Conservation (phyloP, 192 early-diverging fungal genomes). For the Entomortierella chlamydospora region DNA sequence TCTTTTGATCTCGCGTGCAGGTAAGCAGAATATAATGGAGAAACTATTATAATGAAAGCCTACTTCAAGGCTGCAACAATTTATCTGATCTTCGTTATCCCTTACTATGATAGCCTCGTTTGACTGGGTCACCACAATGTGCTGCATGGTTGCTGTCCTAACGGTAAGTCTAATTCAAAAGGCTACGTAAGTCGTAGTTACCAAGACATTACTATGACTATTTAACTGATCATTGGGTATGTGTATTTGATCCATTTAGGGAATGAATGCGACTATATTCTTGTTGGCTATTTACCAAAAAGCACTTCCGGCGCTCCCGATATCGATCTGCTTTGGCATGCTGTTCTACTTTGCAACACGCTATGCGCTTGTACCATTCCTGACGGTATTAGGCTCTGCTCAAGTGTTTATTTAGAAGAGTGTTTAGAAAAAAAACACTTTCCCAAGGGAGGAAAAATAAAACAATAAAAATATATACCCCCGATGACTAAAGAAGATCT, state of each 20-base stretch:
- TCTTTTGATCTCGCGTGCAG: conserved; percentile 82
- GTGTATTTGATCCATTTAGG: no score
- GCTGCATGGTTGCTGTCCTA: conserved; percentile 80
- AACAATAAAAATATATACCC: not conserved
- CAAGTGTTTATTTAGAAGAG: conserved; percentile 34
- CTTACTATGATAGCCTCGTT: conserved; percentile 64
- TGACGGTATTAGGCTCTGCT: conserved; percentile 24
- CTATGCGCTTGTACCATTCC: conserved; percentile 61
- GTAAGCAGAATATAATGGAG: conserved; percentile 46
- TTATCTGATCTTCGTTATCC: not conserved
- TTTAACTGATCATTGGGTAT: no score
- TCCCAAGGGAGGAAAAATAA: not conserved
- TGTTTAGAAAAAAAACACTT: no score
- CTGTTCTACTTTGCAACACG: conserved; percentile 80
- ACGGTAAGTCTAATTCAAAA: conserved; percentile 58
- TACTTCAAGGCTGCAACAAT: no score
- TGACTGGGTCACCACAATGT: conserved; percentile 86
- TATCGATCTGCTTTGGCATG: conserved; percentile 88
- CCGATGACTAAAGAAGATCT: no score
- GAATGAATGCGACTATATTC: conserved; percentile 90
- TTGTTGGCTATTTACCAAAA: conserved; percentile 84
- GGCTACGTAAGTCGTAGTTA: no score
- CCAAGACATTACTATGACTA: no score
- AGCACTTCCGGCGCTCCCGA: conserved; percentile 87
- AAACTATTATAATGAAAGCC: not conserved